phyloP scores from a whole-genome alignment of 768 basidiomycete species.

The Terana coerulea region DNA sequence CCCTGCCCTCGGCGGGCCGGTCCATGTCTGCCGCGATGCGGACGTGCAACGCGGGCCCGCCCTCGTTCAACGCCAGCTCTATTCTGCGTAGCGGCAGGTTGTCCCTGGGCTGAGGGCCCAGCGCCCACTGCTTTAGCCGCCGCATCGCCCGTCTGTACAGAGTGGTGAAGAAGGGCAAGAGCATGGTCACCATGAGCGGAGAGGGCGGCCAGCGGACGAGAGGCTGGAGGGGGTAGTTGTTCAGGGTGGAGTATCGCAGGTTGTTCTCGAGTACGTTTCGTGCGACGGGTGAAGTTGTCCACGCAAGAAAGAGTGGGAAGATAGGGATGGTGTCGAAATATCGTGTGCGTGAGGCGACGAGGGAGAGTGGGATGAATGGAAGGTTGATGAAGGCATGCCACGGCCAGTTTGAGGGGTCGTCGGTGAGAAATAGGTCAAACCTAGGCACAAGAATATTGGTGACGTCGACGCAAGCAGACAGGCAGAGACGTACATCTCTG shows the following conservation, averaged over 20 bases:
- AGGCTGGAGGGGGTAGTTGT: slow-evolving; percentile 7
- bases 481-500: slow-evolving; percentile 47
- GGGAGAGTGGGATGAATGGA: slow-evolving; percentile 63
- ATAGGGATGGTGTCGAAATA: slow-evolving; percentile 26
- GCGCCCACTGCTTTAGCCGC: slow-evolving; percentile 20
- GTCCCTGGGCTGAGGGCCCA: slow-evolving; percentile 16
- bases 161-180: slow-evolving; percentile 24
- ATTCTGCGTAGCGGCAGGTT: slow-evolving; percentile 17
- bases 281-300: slow-evolving; percentile 25
- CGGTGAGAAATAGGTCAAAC: slow-evolving; percentile 59
- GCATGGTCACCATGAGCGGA: slow-evolving; percentile 25
- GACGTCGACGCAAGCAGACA: neutral
- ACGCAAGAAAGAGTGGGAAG: slow-evolving; percentile 29
- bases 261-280: neutral
- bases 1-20: neutral
- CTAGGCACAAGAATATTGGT: slow-evolving; percentile 37
- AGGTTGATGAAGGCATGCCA: slow-evolving; percentile 75
- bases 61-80: slow-evolving; percentile 22
- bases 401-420: slow-evolving; percentile 72
- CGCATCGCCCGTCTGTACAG: slow-evolving; percentile 22
- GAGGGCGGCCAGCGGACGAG: slow-evolving; percentile 31
- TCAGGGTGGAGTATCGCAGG: neutral
- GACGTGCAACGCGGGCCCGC: slow-evolving; percentile 18
- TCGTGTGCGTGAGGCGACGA: slow-evolving; percentile 53
- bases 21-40: slow-evolving; percentile 21